Percentiles rank a stretch among this genome's conserved stretches.
phyloP scores from a whole-genome alignment of 2,329 filamentous ascomycete genomes.

The Corniculantispora saksenae region DNA sequence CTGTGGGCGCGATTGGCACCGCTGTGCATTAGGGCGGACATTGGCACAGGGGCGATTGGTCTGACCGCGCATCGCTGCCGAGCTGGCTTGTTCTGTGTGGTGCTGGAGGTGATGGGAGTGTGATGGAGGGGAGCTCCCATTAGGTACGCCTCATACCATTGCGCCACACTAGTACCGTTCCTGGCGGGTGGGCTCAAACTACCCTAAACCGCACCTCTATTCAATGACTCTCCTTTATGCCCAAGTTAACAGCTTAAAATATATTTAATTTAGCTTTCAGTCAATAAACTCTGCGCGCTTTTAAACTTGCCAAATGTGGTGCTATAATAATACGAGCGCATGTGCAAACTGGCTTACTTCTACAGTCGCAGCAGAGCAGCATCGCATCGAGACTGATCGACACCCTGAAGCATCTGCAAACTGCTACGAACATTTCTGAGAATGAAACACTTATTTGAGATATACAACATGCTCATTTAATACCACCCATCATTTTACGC shows the following conservation, averaged over 20 bases:
- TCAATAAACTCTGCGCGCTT: no score
- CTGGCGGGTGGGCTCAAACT: background rate
- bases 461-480: background rate
- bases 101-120: background rate
- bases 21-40: conserved; percentile 51
- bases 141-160: background rate
- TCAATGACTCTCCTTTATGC: no score
- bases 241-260: no score
- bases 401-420: no score
- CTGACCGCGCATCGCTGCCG: conserved; percentile 45
- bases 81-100: conserved; percentile 7
- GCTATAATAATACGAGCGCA: no score
- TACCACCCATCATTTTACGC: conserved; percentile 6
- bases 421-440: no score
- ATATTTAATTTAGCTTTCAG: no score
- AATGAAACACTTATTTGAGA: background rate
- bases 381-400: no score
- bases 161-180: background rate
- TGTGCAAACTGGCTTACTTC: no score
- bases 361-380: no score
- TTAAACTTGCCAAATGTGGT: no score
- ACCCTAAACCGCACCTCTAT: conserved; percentile 6
- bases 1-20: conserved; percentile 35
- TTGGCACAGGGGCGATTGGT: conserved; percentile 42
- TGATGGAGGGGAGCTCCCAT: background rate